These are phyloP conservation scores for Kwoniella europaea DNA, from an alignment of 768 basidiomycete genomes.

Conservation along the genomic window DNA sequence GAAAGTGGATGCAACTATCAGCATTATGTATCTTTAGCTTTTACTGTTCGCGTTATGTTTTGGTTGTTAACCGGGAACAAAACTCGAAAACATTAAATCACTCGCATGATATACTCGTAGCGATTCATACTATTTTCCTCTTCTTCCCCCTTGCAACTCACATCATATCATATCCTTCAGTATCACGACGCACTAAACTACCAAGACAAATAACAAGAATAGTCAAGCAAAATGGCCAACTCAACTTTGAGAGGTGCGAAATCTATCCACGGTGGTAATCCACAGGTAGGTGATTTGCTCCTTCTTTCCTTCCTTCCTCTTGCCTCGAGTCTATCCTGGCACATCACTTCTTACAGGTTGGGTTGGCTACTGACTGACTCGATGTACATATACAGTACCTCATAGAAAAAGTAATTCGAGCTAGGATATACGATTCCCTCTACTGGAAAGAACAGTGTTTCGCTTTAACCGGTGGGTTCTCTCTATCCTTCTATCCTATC, in stretches of 20 bases:
- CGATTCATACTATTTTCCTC: neutral
- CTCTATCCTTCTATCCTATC: conserved; percentile 13
- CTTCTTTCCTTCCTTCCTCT: conserved; percentile 1
- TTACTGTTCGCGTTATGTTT: neutral
- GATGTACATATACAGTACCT: conserved; percentile 67
- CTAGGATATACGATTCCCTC: conserved; percentile 88
- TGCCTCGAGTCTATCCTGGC: neutral
- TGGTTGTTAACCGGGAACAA: conserved; percentile 4
- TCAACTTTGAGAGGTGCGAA: conserved; percentile 84
- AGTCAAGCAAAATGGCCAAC: conserved; percentile 72
- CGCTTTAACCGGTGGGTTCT: conserved; percentile 78
- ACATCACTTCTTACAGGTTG: too few relatives aligned
- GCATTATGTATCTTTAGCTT: neutral
- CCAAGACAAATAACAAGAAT: neutral
- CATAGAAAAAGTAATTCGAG: conserved; percentile 94
- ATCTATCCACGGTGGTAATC: conserved; percentile 95
- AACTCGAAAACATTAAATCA: neutral
- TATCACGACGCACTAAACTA: too few relatives aligned
- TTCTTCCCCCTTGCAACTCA: neutral
- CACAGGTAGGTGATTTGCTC: conserved; percentile 68
- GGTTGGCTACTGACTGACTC: neutral
- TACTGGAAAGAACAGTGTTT: conserved; percentile 99
- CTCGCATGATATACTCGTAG: neutral
- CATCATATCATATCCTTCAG: neutral
- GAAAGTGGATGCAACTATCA: neutral